Evolutionary conservation across 306 rosid genomes (phyloP).

Genomic region (Cicer arietinum): DNA sequence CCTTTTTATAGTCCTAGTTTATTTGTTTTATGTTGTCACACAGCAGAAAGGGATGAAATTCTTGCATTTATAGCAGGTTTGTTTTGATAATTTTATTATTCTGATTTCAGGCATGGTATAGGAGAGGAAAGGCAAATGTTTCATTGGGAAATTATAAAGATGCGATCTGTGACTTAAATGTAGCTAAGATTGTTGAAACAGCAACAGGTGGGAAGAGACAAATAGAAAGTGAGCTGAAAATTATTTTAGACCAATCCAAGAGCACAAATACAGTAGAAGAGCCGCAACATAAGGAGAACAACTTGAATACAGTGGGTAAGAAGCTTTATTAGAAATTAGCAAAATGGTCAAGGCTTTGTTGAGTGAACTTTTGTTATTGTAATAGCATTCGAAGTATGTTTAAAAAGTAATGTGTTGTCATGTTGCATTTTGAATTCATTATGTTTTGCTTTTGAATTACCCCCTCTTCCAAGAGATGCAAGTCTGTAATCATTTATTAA

Average conservation of each 20-base stretch:
- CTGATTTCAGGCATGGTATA: slow-evolving; percentile 77
- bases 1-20: slow-evolving; percentile 12
- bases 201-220: slow-evolving; percentile 68
- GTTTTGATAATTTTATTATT: slow-evolving; percentile 10
- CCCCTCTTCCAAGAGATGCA: not conserved
- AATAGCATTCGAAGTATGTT: slow-evolving; percentile 26
- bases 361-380: slow-evolving; percentile 32
- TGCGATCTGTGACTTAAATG: slow-evolving; percentile 68
- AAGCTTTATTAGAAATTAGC: slow-evolving; percentile 42
- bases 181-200: slow-evolving; percentile 65
- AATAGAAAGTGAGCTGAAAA: slow-evolving; percentile 71
- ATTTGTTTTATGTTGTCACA: slow-evolving; percentile 20
- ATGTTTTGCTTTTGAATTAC: not conserved
- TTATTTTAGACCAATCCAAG: slow-evolving; percentile 50
- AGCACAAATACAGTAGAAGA: slow-evolving; percentile 46
- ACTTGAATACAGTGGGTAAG: slow-evolving; percentile 60
- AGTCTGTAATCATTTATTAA: not conserved
- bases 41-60: slow-evolving; percentile 8
- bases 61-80: slow-evolving; percentile 28
- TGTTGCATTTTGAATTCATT: slow-evolving; percentile 35
- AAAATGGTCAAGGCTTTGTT: slow-evolving; percentile 22
- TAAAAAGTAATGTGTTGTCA: slow-evolving; percentile 33
- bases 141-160: slow-evolving; percentile 64
- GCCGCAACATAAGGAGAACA: slow-evolving; percentile 46
- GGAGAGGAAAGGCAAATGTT: slow-evolving; percentile 80